Evolutionary conservation across 768 basidiomycete species (phyloP).

Genomic region (Rhodocollybia butyracea): DNA sequence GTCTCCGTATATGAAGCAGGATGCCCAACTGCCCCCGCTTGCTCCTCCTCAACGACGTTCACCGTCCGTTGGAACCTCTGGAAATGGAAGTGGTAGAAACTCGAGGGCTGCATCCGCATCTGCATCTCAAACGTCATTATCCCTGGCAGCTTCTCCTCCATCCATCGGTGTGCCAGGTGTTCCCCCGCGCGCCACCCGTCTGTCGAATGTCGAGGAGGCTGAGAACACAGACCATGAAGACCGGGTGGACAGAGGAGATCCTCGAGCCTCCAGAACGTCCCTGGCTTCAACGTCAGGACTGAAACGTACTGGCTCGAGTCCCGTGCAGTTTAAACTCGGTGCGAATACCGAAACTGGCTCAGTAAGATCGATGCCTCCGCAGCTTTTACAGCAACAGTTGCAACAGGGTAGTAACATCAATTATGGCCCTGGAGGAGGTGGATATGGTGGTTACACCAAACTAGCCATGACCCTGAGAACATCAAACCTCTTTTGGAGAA

Average conservation of each 20-base stretch:
- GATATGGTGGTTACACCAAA: slow-evolving; percentile 20
- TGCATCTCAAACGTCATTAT: slow-evolving; percentile 45
- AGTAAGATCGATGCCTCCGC: slow-evolving; percentile 65
- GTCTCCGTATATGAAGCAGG: slow-evolving; percentile 42
- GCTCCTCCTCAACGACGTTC: no score
- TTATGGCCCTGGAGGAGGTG: not conserved
- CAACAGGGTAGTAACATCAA: not conserved
- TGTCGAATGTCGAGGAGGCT: slow-evolving; percentile 74
- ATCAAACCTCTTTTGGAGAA: slow-evolving; percentile 81
- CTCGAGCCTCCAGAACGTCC: not conserved
- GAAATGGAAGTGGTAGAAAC: no score
- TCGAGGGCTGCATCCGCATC: slow-evolving; percentile 46
- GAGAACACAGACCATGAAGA: slow-evolving; percentile 19
- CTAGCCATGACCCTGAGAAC: slow-evolving; percentile 84
- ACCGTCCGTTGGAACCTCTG: no score
- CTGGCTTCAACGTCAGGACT: not conserved
- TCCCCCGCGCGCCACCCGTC: slow-evolving; percentile 43
- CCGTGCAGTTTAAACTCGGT: slow-evolving; percentile 3
- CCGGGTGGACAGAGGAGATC: slow-evolving; percentile 17
- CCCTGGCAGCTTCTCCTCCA: slow-evolving; percentile 7
- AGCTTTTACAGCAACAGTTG: slow-evolving; percentile 19
- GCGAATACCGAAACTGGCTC: slow-evolving; percentile 44
- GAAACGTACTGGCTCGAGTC: slow-evolving; percentile 25
- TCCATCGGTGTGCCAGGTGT: slow-evolving; percentile 14
- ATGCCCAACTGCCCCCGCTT: slow-evolving; percentile 18